phyloP scores from a whole-genome alignment of 116 monocot species.

The Iris pallida region DNA sequence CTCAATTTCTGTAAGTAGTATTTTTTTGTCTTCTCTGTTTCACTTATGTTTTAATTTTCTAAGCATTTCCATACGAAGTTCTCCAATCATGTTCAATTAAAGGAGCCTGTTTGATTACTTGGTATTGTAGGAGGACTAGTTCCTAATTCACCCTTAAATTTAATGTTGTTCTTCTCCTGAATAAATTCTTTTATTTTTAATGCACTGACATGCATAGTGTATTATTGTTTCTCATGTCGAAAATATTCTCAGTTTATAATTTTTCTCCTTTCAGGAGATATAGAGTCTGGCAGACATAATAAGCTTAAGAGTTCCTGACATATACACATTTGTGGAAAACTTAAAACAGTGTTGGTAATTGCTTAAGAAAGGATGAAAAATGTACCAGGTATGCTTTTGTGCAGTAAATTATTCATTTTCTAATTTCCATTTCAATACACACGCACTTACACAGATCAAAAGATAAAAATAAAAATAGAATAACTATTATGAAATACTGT shows the following conservation, averaged over 20 bases:
- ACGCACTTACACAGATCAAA: background rate
- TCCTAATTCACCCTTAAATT: background rate
- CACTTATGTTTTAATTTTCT: background rate
- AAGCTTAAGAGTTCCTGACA: conserved; percentile 70
- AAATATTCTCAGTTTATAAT: background rate
- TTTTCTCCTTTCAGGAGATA: conserved; percentile 49
- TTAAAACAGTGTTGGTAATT: conserved; percentile 83
- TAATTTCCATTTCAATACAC: background rate
- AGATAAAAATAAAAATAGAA: background rate
- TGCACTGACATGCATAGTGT: background rate
- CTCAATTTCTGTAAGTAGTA: conserved; percentile 69
- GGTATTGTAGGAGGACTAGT: background rate
- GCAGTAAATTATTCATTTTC: background rate
- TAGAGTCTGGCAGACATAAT: conserved; percentile 80
- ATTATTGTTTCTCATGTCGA: background rate
- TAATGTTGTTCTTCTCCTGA: background rate
- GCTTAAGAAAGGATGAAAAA: conserved; percentile 78
- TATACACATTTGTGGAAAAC: conserved; percentile 77
- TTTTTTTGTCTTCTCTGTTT: background rate
- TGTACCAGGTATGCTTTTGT: conserved; percentile 67
- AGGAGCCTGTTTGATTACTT: too few relatives aligned
- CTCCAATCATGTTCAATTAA: background rate
- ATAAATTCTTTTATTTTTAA: background rate
- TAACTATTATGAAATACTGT: background rate
- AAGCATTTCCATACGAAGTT: background rate